Evolutionary conservation across 1,139 yeast species (phyloP), one percentile per base, ranked within the genome.

Genomic region (Suhomyces ambrosiae): DNA sequence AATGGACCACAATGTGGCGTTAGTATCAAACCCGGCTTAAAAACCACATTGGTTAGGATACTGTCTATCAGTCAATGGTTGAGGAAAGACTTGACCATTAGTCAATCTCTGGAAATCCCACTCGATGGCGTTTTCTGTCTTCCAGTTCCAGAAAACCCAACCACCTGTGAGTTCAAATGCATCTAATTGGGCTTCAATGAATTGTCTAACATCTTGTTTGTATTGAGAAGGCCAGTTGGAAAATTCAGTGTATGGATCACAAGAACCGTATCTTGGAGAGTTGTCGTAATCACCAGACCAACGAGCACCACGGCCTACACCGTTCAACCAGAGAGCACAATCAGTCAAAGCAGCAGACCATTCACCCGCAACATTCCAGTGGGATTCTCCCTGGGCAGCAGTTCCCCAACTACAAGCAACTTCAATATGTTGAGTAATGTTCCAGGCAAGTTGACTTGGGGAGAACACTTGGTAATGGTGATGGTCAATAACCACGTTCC

Each of bases 341-440:
- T 92, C 97, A 9, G 96, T 88, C 49, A 90, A 71, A 1, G 97
- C 97, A 13, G 94, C 97, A 21, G 94, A 76, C 85, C 92, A 92
- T 69, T 92, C 98, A 44, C 97, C 97, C 40, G 79, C 74, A 22
- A 90, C 76, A 40, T 79, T 76, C 87, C 95, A 85, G 61, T 83
- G 83, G 52, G 63, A 57, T 58, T 87, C 95, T 27, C 60, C 46
- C 30, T 54, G 48, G 30, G 79, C 66, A 32, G 62, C 64, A 24
- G 58, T 42, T 35, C 92, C 95, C 72, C 78, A 77, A 15, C 56
- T 49, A 60, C 95, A 86, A 7, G 87, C 90, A 35, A 66, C 63
- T 8, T 61, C 46, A 35, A 90, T 55, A 52, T 86, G 95, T 21
- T 80, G 76, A 43, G 79, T 83, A 44, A 84, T 71, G 36, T 63